Conservation (phyloP, 2,329 filamentous ascomycete species). For the Byssoonygena ceratinophila region DNA sequence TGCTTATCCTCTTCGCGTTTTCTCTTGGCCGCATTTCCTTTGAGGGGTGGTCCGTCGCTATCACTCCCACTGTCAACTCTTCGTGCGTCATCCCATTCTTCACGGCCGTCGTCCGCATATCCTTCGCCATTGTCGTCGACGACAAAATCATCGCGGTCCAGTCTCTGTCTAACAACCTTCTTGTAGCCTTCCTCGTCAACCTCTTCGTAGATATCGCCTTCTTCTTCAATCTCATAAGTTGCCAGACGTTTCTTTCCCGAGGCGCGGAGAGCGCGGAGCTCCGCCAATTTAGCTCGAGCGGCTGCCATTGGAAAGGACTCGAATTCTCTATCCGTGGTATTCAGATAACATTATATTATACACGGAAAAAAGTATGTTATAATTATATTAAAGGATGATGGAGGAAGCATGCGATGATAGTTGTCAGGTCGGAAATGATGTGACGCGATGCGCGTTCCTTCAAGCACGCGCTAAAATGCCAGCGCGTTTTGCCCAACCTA, state of each 20-base stretch:
- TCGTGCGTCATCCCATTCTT: conserved; percentile 75
- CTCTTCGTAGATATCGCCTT: conserved; percentile 80
- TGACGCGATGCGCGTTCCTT: conserved; percentile 4
- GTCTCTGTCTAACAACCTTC: conserved; percentile 76
- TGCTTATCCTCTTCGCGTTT: conserved; percentile 80
- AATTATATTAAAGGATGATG: background rate
- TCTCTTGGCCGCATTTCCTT: conserved; percentile 61
- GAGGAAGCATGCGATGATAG: background rate
- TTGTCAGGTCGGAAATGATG: background rate
- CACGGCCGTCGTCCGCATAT: conserved; percentile 85
- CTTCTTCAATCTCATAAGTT: conserved; percentile 75
- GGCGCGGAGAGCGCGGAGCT: conserved; percentile 72
- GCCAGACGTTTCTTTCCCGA: conserved; percentile 86
- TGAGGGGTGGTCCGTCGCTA: conserved; percentile 58
- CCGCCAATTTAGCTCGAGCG: conserved; percentile 41
- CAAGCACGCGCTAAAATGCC: background rate
- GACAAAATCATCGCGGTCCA: conserved; percentile 94
- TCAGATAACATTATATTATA: background rate
- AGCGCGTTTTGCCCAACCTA: background rate
- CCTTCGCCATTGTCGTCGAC: conserved; percentile 93
- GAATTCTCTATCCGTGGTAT: background rate
- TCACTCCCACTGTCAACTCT: conserved; percentile 58
- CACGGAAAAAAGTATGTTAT: background rate
- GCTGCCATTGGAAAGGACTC: conserved; percentile 13
- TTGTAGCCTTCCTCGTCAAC: conserved; percentile 97